Evolutionary conservation across 495 filamentous ascomycete genomes (phyloP), one percentile per base, ranked within the genome.

Genomic region (Choiromyces venosus): DNA sequence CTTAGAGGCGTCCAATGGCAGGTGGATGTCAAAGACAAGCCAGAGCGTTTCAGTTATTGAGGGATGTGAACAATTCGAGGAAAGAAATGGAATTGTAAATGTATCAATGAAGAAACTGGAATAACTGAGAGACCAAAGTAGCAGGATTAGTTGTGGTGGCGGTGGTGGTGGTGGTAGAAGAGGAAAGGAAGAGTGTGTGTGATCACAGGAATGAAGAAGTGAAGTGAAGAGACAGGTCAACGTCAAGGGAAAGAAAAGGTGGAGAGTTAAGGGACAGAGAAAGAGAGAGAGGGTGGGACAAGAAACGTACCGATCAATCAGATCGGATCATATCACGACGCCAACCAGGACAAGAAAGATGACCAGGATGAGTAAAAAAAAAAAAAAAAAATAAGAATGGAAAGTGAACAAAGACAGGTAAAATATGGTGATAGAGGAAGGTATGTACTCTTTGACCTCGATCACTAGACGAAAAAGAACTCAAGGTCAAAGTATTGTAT

Each of bases 241-340:
- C n/a, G n/a, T 52, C 21, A 71, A 75, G 37, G 38, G 69, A 76
- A 76, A 75, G 79, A 78, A 80, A 68, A 39, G 73, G 35, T 38
- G 37, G 66, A 68, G 40, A 70, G 56, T 40, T 64, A 69, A 38
- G 68, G 73, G 65, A 76, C 67, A 70, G 68, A 71, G 69, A 56
- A 37, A 66, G 74, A 39, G 66, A 37, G 46, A 71, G 61, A 46
- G 52, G 68, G 39, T 68, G 71, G 72, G 52, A 77, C 21, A 56
- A 67, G 44, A 75, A 68, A 16, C 29, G 33, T 35, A 73, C 18
- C 33, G 72, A 75, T 42, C 66, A 67, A 56, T 77, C 74, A 56
- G 70, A 72, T 72, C 70, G 76, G 75, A 77, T 73, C 75, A 71
- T 77, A 77, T 67, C 75, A 69, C 37, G 40, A 69, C 69, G 72